Evolutionary conservation across 805 yeast genomes (phyloP).

Genomic region (Candida incommunis): DNA sequence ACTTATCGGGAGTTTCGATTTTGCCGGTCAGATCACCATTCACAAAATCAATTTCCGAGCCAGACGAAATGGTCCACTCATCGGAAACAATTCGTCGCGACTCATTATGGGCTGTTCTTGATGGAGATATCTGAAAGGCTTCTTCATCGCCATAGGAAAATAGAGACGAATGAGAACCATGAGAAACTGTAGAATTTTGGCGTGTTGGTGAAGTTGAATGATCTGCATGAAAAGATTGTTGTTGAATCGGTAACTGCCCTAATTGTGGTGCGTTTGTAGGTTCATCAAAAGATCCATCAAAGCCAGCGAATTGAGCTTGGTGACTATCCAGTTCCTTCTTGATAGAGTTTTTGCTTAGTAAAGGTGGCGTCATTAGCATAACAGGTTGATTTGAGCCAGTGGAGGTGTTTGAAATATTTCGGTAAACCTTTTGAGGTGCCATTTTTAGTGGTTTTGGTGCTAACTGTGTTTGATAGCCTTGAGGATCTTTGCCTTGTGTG

Average conservation of each 20-base stretch:
- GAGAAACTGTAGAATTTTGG: background rate
- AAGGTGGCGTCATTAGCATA: background rate
- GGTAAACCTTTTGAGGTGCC: background rate
- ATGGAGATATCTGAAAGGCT: background rate
- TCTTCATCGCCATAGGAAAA: background rate
- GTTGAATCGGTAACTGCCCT: background rate
- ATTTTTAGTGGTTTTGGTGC: background rate
- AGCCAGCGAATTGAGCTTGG: background rate
- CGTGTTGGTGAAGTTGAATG: background rate
- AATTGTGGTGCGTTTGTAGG: background rate
- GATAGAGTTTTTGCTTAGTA: background rate
- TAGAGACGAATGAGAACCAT: background rate
- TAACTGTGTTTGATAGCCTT: too few species aligned
- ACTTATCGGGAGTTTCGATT: background rate
- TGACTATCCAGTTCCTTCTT: background rate
- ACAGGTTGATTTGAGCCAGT: background rate
- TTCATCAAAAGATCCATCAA: background rate
- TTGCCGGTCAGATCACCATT: background rate
- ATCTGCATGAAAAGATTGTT: background rate
- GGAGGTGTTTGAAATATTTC: background rate
- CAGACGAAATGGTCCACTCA: slow-evolving; percentile 1
- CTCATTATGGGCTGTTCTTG: background rate
- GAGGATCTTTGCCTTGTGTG: background rate
- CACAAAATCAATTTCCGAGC: slow-evolving; percentile 1
- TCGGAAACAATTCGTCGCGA: background rate